Conservation (phyloP, 2,329 filamentous ascomycete species). For the Fusarium sp. region DNA sequence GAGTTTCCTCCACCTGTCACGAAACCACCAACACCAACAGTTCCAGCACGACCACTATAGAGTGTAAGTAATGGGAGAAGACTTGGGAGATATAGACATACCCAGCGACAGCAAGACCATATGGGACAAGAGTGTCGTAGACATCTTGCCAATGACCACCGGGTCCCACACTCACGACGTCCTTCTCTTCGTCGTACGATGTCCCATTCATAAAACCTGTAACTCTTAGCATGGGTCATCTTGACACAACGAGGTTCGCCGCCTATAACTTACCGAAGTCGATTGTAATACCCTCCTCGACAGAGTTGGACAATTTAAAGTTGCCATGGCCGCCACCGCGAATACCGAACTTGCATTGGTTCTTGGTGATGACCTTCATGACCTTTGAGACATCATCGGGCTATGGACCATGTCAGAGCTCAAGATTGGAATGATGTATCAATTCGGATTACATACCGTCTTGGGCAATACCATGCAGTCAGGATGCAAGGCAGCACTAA, state of each 20-base stretch:
- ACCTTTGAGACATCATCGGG: constrained; percentile 50
- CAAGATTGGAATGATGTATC: not conserved
- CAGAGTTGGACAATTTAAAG: constrained; percentile 47
- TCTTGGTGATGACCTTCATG: constrained; percentile 46
- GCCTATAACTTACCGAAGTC: constrained; percentile 43
- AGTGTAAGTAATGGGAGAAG: not conserved
- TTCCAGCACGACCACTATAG: constrained; percentile 47
- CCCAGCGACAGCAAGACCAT: constrained; percentile 47
- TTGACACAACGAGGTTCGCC: accelerated
- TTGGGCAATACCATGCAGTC: constrained; percentile 51
- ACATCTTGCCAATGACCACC: constrained; percentile 52
- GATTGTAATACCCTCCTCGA: constrained; percentile 50
- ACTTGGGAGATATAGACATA: not conserved
- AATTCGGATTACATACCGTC: constrained; percentile 2
- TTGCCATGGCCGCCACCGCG: constrained; percentile 51
- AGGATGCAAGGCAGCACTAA: constrained; percentile 47
- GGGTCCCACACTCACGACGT: constrained; percentile 47
- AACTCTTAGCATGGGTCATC: not conserved
- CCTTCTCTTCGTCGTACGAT: constrained; percentile 42
- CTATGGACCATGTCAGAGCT: not conserved
- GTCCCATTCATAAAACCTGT: constrained; percentile 45
- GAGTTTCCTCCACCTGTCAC: constrained; percentile 51
- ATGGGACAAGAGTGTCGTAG: constrained; percentile 47
- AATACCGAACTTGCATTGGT: constrained; percentile 51
- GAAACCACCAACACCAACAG: constrained; percentile 50